phyloP scores from a whole-genome alignment of 495 filamentous ascomycete genomes.

The Penicillium cataractarum region DNA sequence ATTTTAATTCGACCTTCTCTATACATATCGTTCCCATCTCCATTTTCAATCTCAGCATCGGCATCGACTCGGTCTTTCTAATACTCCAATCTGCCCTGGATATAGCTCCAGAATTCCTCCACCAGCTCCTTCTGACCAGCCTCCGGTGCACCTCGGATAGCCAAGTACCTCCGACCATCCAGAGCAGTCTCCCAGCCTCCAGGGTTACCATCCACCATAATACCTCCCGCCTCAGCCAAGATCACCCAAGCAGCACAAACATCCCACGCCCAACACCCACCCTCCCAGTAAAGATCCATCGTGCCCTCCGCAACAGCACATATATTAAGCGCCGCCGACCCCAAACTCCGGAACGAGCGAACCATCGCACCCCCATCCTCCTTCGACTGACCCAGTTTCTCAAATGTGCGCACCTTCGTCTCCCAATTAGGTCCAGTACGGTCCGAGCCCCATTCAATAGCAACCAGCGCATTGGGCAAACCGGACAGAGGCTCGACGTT shows the following conservation, averaged over 20 bases:
- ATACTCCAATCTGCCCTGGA: slow-evolving; percentile 41
- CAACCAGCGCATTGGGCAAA: slow-evolving; percentile 65
- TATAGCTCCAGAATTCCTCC: slow-evolving; percentile 75
- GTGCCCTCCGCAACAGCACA: slow-evolving; percentile 79
- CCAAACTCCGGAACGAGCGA: slow-evolving; percentile 72
- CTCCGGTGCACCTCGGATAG: slow-evolving; percentile 62
- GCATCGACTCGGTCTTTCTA: slow-evolving; percentile 17
- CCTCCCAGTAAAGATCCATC: slow-evolving; percentile 90
- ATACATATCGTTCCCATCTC: not conserved
- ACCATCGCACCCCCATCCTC: slow-evolving; percentile 83
- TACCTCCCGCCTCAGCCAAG: slow-evolving; percentile 79
- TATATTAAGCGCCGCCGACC: slow-evolving; percentile 82
- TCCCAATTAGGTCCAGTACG: slow-evolving; percentile 75
- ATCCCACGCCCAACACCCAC: slow-evolving; percentile 95
- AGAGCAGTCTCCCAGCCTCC: slow-evolving; percentile 73
- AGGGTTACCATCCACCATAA: slow-evolving; percentile 76
- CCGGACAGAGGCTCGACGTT: slow-evolving; percentile 57
- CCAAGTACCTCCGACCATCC: slow-evolving; percentile 80
- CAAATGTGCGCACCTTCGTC: slow-evolving; percentile 71
- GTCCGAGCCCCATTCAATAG: slow-evolving; percentile 78
- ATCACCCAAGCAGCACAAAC: slow-evolving; percentile 92
- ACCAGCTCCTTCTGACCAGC: slow-evolving; percentile 74
- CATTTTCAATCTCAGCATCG: not conserved
- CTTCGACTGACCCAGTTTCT: slow-evolving; percentile 61
- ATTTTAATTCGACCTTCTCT: not conserved